Conservation (phyloP, 352 stramenopile genomes). For the Pythium sukuiense region DNA sequence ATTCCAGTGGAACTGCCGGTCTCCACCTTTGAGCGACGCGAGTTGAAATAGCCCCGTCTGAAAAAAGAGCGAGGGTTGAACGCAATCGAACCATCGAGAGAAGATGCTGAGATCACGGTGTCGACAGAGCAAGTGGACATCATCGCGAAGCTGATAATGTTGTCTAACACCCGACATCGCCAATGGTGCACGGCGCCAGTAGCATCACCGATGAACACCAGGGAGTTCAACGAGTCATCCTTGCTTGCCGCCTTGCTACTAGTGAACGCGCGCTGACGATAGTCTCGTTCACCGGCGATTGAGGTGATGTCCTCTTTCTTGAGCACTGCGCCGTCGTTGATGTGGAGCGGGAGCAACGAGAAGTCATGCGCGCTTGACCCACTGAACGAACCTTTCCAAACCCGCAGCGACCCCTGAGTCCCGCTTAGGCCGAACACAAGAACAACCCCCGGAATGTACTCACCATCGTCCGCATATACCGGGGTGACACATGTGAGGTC, state of each 20-base stretch:
- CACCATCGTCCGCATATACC: conserved; percentile 73
- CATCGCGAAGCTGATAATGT: conserved; percentile 66
- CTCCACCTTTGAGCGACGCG: background rate
- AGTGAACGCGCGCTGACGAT: conserved; percentile 77
- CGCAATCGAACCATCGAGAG: conserved; percentile 15
- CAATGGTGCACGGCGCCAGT: conserved; percentile 68
- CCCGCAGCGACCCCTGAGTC: conserved; percentile 45
- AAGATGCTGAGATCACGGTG: background rate
- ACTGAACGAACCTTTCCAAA: conserved; percentile 64
- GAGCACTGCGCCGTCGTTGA: conserved; percentile 46
- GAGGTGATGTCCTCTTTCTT: conserved; percentile 68
- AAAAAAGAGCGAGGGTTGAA: conserved; percentile 31
- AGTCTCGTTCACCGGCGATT: conserved; percentile 76
- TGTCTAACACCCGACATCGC: conserved; percentile 56
- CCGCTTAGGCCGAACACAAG: conserved; percentile 65
- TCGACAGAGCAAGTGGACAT: conserved; percentile 47
- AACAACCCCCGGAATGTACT: conserved; percentile 68
- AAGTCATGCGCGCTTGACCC: conserved; percentile 36
- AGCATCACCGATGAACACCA: conserved; percentile 75
- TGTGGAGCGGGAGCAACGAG: conserved; percentile 46
- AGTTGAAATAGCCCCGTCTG: conserved; percentile 34
- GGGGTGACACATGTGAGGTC: conserved; percentile 66
- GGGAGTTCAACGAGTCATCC: conserved; percentile 51
- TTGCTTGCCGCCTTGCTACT: conserved; percentile 28
- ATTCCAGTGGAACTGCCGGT: conserved; percentile 29